Percentiles rank a stretch among this genome's conserved stretches.
phyloP scores from a whole-genome alignment of 345 rosid genomes.

The Iberis pinnata region DNA sequence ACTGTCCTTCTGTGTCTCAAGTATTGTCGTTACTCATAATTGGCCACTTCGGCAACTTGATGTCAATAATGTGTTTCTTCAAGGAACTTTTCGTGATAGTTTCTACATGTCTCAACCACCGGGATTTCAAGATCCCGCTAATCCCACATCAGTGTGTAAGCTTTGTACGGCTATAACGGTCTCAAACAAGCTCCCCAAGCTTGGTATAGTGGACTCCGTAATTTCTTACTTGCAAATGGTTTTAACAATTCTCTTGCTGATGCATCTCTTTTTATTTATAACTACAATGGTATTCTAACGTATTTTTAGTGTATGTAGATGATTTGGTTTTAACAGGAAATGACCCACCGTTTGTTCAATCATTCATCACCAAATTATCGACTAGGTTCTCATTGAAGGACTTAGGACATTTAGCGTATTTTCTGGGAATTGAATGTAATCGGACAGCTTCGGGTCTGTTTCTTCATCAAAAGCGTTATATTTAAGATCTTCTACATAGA shows the following conservation, averaged over 20 bases:
- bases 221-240: background rate
- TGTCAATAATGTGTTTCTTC: background rate
- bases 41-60: background rate
- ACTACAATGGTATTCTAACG: background rate
- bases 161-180: background rate
- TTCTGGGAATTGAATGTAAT: no score
- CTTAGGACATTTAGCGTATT: background rate
- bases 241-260: background rate
- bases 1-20: background rate
- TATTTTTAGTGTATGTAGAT: background rate
- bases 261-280: background rate
- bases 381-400: background rate
- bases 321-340: background rate
- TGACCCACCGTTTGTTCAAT: background rate
- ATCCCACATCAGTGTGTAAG: background rate
- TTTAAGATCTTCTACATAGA: no score
- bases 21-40: background rate
- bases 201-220: background rate
- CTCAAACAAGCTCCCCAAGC: background rate
- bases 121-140: background rate
- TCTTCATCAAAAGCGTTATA: no score
- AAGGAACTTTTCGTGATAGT: background rate
- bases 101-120: background rate
- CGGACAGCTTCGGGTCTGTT: no score
- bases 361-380: background rate